These are phyloP conservation scores for Ceratobasidium sp. DNA, from an alignment of 1,284 basidiomycete genomes.

Conservation along the genomic window DNA sequence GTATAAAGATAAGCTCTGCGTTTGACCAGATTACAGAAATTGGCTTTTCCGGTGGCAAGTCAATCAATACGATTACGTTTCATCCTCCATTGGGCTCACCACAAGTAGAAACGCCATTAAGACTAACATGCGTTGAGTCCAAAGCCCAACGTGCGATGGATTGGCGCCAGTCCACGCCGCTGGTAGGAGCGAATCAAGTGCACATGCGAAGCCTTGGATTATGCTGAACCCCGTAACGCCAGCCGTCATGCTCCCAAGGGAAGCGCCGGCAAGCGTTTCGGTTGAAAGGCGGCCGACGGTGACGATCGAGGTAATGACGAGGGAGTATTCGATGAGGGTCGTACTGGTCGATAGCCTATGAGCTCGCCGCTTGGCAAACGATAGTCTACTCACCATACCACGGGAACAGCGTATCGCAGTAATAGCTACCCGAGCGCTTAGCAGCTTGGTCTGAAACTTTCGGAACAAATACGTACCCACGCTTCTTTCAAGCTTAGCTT, in stretches of 20 bases:
- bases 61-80: conserved; percentile 3
- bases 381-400: conserved; percentile 67
- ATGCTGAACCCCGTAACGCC: conserved; percentile 74
- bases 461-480: background rate
- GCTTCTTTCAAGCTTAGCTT: conserved; percentile 3
- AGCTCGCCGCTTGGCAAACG: conserved; percentile 1
- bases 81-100: conserved; percentile 61
- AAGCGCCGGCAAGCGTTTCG: conserved; percentile 83
- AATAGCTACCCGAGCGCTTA: conserved; percentile 60
- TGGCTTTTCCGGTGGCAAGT: conserved; percentile 62
- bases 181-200: conserved; percentile 89
- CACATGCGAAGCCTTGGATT: conserved; percentile 84
- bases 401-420: conserved; percentile 73
- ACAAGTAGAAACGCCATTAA: conserved; percentile 72
- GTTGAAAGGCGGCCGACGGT: too few relatives aligned
- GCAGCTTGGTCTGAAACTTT: background rate
- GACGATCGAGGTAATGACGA: conserved; percentile 78
- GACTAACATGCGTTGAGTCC: conserved; percentile 87
- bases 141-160: conserved; percentile 87
- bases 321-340: conserved; percentile 78
- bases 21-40: conserved; percentile 83
- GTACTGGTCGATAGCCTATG: conserved; percentile 62
- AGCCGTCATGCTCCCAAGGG: conserved; percentile 87
- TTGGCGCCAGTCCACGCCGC: conserved; percentile 90
- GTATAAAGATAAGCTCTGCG: conserved; percentile 81